Conservation (phyloP, 2,329 filamentous ascomycete species). For the Trichophyton simii region DNA sequence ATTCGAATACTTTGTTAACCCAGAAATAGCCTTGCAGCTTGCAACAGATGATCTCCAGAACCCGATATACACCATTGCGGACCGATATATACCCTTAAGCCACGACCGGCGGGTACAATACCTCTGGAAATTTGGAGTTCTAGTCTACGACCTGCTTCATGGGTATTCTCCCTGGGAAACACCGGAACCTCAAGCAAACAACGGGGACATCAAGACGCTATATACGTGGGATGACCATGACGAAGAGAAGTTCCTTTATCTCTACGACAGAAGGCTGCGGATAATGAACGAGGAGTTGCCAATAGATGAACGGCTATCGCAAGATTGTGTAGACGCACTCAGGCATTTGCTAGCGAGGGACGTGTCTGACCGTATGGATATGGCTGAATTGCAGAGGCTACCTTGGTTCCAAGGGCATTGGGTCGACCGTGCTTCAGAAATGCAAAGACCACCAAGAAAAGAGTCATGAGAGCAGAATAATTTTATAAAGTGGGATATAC, state of each 20-base stretch:
- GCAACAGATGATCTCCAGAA: neutral
- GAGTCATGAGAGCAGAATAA: neutral
- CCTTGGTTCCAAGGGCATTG: constrained; percentile 20
- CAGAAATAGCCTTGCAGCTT: constrained; percentile 17
- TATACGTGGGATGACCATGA: constrained; percentile 1
- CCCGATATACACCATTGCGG: neutral
- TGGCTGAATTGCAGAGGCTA: constrained; percentile 17
- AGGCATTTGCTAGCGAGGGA: constrained; percentile 18
- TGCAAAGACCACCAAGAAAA: constrained; percentile 5
- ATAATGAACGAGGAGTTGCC: constrained; percentile 20
- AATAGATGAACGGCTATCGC: constrained; percentile 19
- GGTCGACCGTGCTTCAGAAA: constrained; percentile 8
- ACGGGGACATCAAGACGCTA: constrained; percentile 4
- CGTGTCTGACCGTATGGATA: constrained; percentile 14
- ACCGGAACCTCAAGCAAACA: constrained; percentile 9
- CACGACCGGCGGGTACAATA: constrained; percentile 14
- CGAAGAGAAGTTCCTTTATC: neutral
- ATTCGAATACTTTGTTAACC: constrained; percentile 20
- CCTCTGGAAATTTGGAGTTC: constrained; percentile 21
- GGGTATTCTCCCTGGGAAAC: constrained; percentile 24
- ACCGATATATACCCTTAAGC: neutral
- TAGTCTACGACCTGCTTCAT: constrained; percentile 22
- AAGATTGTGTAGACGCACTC: constrained; percentile 23
- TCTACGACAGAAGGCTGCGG: constrained; percentile 14
- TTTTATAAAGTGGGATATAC: neutral